Percentiles rank a stretch among this genome's conserved stretches.
These are phyloP conservation scores for Brassica napus DNA, from an alignment of 345 rosid genomes.

Conservation along the genomic window DNA sequence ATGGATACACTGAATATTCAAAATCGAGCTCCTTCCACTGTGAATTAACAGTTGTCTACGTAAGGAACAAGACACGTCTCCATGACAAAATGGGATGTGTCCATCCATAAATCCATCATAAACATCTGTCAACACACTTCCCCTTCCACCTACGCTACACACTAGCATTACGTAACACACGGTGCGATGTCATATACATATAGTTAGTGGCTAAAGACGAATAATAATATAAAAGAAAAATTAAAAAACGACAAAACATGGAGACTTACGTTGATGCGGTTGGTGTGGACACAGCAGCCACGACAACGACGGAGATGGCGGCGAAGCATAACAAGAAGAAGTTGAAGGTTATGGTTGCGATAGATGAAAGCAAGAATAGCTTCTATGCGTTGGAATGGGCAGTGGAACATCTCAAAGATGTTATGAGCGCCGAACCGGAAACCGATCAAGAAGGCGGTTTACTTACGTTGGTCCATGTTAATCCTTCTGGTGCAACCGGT, in stretches of 20 bases:
- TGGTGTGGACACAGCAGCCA: slow-evolving; percentile 10
- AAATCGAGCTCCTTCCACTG: slow-evolving; percentile 19
- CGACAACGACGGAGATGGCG: slow-evolving; percentile 1
- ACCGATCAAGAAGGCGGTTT: slow-evolving; percentile 36
- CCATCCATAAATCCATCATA: not conserved
- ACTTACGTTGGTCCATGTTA: slow-evolving; percentile 59
- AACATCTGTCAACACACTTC: slow-evolving; percentile 26
- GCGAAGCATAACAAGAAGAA: slow-evolving; percentile 27
- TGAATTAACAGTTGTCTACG: slow-evolving; percentile 21
- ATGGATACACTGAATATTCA: not conserved
- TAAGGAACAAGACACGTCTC: slow-evolving; percentile 7
- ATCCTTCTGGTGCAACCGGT: slow-evolving; percentile 58
- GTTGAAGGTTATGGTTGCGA: slow-evolving; percentile 57
- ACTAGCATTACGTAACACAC: not conserved
- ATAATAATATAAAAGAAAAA: not conserved
- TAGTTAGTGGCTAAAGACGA: not conserved
- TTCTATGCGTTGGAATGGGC: slow-evolving; percentile 67
- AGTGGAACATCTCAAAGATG: slow-evolving; percentile 44
- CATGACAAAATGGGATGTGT: slow-evolving; percentile 12
- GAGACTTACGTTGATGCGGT: slow-evolving; percentile 34
- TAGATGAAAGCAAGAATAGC: slow-evolving; percentile 68
- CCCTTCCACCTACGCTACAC: slow-evolving; percentile 26
- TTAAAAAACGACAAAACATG: slow-evolving; percentile 6
- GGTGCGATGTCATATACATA: not conserved
- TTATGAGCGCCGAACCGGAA: slow-evolving; percentile 23